Evolutionary conservation across 305 asterid species (phyloP), one percentile per base, ranked within the genome.

Genomic region (Nicotiana rustica): DNA sequence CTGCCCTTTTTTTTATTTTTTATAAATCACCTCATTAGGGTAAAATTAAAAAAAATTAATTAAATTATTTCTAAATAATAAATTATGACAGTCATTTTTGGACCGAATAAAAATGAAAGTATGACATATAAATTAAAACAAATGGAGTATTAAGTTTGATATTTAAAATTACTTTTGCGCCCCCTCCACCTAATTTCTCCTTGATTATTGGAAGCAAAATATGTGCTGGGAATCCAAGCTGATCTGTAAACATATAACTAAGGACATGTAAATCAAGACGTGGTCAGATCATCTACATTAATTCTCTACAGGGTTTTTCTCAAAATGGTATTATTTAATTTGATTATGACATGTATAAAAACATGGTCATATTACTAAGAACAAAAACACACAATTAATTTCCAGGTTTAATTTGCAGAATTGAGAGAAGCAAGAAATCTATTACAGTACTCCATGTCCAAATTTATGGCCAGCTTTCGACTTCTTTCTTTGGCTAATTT

Each of bases 391-490:
- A 70, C 31, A 0, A 69, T 38, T 5, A 35, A 3, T 67, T 68
- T n/a, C 9, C 18, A 57, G 18, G 21, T 57, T 57, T 49, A 49
- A 52, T 52, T 52, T 52, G 57, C 15, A 52, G 17, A 52, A 52
- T 12, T 52, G 3, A 12, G 17, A 41, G 47, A 38, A 38, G 47
- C 47, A 38, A 49, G 57, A 49, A 3, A 49, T 2, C 57, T 49
- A 49, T 2, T 49, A 38, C 57, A 57, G 7, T 57, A 25, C 29
- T 17, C 7, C 8, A 57, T 15, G 77, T 38, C 44, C 81, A 82
- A 81, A 38, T 85, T 41, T 41, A 41, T 89, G 89, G 86, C 83
- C 44, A 49, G 64, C 18, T 71, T 31, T 18, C 31, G 78, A 41
- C 15, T 41, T 18, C 14, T 41, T 38, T 71, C 33, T 29, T 5